Conservation (phyloP, 2,329 filamentous ascomycete species). For the Colletotrichum phormii region DNA sequence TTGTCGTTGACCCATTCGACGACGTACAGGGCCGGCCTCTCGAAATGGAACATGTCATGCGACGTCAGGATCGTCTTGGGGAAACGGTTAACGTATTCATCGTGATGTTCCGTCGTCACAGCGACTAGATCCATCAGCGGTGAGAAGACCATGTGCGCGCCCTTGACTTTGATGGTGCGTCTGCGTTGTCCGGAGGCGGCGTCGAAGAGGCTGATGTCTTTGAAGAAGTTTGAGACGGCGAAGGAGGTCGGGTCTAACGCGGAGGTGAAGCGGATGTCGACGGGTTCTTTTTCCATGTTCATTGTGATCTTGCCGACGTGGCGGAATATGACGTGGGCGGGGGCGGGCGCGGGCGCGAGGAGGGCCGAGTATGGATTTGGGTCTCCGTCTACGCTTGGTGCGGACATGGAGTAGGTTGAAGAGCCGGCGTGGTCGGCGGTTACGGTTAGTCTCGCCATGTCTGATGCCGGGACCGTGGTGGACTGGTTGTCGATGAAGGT, state of each 20-base stretch:
- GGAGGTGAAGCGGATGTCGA: slow-evolving; percentile 26
- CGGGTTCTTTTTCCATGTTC: slow-evolving; percentile 28
- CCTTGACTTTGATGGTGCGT: slow-evolving; percentile 17
- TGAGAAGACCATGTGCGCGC: slow-evolving; percentile 24
- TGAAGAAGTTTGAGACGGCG: slow-evolving; percentile 29
- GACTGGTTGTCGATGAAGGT: slow-evolving; percentile 18
- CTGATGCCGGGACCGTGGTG: not conserved
- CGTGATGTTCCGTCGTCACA: slow-evolving; percentile 16
- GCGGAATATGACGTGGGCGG: slow-evolving; percentile 9
- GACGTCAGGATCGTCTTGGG: not conserved
- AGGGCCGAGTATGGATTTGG: not conserved
- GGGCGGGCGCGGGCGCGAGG: not conserved
- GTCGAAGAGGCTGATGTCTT: slow-evolving; percentile 25
- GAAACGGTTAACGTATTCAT: not conserved
- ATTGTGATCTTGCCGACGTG: slow-evolving; percentile 26
- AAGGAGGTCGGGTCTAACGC: slow-evolving; percentile 6
- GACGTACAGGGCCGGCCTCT: slow-evolving; percentile 17
- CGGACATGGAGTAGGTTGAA: not conserved
- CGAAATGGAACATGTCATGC: slow-evolving; percentile 30
- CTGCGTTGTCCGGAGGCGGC: not conserved
- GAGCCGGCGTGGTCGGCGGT: not conserved
- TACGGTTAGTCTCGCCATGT: not conserved
- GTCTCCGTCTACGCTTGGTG: not conserved
- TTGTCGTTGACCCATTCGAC: not conserved
- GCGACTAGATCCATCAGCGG: slow-evolving; percentile 19